Percentiles rank a stretch among this genome's conserved stretches.
phyloP scores from a whole-genome alignment of 108 stramenopile species.

The Ochromonas danica region DNA sequence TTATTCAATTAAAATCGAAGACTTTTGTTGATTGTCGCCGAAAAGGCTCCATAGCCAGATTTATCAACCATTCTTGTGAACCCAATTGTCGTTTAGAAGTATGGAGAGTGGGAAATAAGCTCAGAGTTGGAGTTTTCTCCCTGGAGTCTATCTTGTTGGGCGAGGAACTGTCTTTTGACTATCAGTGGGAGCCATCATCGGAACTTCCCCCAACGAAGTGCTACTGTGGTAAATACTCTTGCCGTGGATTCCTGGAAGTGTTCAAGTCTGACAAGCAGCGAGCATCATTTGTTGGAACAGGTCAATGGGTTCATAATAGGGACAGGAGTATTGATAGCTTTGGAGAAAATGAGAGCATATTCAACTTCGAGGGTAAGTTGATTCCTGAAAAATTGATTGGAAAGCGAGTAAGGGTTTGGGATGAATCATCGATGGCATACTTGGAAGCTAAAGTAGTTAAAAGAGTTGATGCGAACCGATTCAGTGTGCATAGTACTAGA shows the following conservation, averaged over 20 bases:
- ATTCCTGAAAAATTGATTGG: not conserved
- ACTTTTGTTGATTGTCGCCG: not conserved
- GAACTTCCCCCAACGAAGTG: conserved; percentile 3
- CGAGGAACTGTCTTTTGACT: conserved; percentile 24
- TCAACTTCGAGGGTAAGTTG: not conserved
- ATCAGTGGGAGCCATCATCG: conserved; percentile 9
- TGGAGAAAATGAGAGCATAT: not conserved
- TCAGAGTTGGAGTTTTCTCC: not conserved
- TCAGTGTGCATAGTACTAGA: not conserved
- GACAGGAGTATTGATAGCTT: not conserved
- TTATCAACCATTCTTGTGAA: conserved; percentile 37
- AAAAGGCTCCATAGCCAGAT: conserved; percentile 24
- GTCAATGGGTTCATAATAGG: not conserved
- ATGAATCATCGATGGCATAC: not conserved
- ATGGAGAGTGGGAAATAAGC: not conserved
- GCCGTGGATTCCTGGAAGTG: conserved; percentile 33
- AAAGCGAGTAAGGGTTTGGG: not conserved
- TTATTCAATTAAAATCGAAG: not conserved
- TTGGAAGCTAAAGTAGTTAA: not conserved
- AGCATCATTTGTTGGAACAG: not conserved
- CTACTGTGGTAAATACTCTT: conserved; percentile 23
- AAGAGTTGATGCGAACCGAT: not conserved
- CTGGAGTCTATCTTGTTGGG: not conserved
- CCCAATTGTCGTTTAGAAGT: conserved; percentile 20
- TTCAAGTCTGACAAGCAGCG: not conserved